Evolutionary conservation across 2,329 filamentous ascomycete species (phyloP), one percentile per base, ranked within the genome.

Genomic region (Sporothrix dimorphospora): DNA sequence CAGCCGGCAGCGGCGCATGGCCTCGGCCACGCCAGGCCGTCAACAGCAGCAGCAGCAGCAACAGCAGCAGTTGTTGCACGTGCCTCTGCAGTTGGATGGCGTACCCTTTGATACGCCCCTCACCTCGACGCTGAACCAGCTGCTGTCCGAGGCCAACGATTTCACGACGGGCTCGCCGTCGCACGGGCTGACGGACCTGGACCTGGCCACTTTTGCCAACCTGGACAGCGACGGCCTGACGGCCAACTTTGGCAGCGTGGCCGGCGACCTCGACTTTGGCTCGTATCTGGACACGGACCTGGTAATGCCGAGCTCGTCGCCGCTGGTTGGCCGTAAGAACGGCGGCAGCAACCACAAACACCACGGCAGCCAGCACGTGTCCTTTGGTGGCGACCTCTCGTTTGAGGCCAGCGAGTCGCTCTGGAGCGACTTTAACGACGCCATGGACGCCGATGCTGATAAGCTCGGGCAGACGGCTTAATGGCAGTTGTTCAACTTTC

Each of bases 51-150:
- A 45, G 66, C 47, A 42, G 47, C 47, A 67, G 49, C 59, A 71
- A 21, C 27, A 53, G 55, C 38, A 47, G 34, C 77, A 79, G 40
- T 71, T 75, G 24, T 69, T 74, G 24, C 79, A 82, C 42, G 78
- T 79, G 7, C 78, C 80, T 51, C 81, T 85, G 61, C 75, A 76
- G 6, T 55, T 78, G 0, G 78, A 79, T 51, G 80, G 81, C 65
- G 74, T 81, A 34, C 70, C 76, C 3, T 81, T 83, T 63, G 83
- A 85, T 71, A 89, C 89, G 6, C 89, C 90, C 0, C 87, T 91
- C 77, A 89, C 88, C 1, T 84, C 87, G 49, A 88, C 89, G 27
- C 84, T 93, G 47, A 88, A 87, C 75, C 86, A 91, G 76, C 83
- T 93, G 73, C 83, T 92, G 24, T 89, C 86, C 8, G 87, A 90